A percentile compares a stretch with the other conserved stretches of the same genome.
Evolutionary conservation across 306 rosid genomes (phyloP).

Genomic region (Lathyrus tuberosus): DNA sequence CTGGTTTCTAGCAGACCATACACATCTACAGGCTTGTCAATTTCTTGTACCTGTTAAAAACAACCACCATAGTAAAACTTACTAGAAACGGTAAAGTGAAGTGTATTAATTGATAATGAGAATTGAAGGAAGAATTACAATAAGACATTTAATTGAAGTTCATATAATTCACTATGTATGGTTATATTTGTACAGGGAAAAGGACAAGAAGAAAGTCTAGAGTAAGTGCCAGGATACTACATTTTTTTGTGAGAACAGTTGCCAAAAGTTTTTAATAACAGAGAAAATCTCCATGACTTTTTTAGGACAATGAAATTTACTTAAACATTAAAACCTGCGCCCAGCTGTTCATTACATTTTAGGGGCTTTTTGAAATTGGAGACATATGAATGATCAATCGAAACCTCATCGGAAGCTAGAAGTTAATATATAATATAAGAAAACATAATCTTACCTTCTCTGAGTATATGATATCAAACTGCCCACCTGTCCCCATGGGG

Average conservation of each 20-base stretch:
- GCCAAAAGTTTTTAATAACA: not conserved
- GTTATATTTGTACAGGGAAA: not conserved
- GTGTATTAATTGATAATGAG: conserved; percentile 5
- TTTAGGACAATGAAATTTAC: conserved; percentile 2
- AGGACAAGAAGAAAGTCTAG: not conserved
- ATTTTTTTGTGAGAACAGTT: conserved; percentile 15
- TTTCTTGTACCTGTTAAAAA: conserved; percentile 60
- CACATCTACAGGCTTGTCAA: conserved; percentile 60
- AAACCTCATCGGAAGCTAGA: conserved; percentile 29
- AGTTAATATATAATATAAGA: conserved; percentile 29
- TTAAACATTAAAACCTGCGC: not conserved
- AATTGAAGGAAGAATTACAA: conserved; percentile 1
- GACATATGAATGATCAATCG: conserved; percentile 15
- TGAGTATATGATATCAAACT: conserved; percentile 69
- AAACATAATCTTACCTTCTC: conserved; percentile 57
- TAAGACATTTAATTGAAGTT: conserved; percentile 1
- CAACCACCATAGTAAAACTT: not conserved
- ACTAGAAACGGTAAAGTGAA: not conserved
- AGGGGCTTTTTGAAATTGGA: not conserved
- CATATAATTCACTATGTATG: not conserved
- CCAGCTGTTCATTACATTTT: conserved; percentile 26
- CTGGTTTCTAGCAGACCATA: conserved; percentile 57
- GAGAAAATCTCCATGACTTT: conserved; percentile 10
- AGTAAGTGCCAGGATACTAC: conserved; percentile 3
- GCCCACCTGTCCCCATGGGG: conserved; percentile 75